Base-by-base conservation (phyloP, 257 asterid genomes). In the Gentiana straminea region DNA sequence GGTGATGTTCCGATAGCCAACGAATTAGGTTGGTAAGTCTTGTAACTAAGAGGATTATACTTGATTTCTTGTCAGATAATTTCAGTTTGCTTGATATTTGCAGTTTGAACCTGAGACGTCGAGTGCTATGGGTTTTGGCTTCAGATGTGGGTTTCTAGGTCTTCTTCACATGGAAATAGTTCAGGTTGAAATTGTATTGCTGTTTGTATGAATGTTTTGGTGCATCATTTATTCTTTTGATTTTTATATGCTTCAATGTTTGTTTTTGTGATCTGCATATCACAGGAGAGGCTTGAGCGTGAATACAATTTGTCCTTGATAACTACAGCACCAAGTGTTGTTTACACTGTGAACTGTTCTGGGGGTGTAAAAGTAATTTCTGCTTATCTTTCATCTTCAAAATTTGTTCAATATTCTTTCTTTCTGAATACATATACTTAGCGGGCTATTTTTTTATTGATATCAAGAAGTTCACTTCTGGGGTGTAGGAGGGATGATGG, bases 91-190 rank as follows among this genome's bases (percentile, higher is more conserved):
- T 5, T 54, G 58, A 49, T 15, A 38, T 24, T 51, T 59, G 52
- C 81, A 85, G 95, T 92, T 85, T 73, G 98, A 92, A 65, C 89
- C 98, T 3, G 98, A 88, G 83, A 79, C 94, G 65, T 92, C 98
- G 57, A 85, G 81, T 77, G 98, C 98, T 58, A 92, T 92, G 98
- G 98, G 98, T 55, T 92, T 92, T 81, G 98, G 98, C 66, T 92
- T 92, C 68, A 80, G 98, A 78, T 92, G 98, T 73, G 97, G 98
- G 55, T 92, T 87, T 76, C 85, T 92, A 60, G 98, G 98, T 65
- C 94, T 88, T 73, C 98, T 92, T 60, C 98, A 92, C 68, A 83
- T 92, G 98, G 98, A 92, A 77, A 92, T 92, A 63, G 98, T 88
- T 75, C 98, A 88, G 97, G 98, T 91, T 38, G 35, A 71, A 5